These are phyloP conservation scores for Schizochytrium sp. DNA, from an alignment of 108 stramenopile species.

Conservation along the genomic window DNA sequence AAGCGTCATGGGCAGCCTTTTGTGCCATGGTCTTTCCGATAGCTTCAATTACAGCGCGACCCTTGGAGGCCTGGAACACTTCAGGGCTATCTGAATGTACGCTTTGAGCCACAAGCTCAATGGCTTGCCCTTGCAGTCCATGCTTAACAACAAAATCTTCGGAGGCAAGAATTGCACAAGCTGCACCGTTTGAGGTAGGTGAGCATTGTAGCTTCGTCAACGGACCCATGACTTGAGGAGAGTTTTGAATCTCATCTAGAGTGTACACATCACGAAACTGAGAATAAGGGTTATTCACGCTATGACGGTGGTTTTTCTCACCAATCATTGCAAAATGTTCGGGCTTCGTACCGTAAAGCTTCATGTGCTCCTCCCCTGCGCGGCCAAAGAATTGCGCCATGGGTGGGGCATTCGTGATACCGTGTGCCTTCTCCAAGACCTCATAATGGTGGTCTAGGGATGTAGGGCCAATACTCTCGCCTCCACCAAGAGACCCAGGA, in stretches of 20 bases:
- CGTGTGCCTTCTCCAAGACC: not conserved
- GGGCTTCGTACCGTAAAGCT: slow-evolving; percentile 36
- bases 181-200: slow-evolving; percentile 32
- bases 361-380: slow-evolving; percentile 39
- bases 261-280: slow-evolving; percentile 12
- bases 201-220: not conserved
- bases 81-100: slow-evolving; percentile 49
- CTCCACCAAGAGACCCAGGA: not conserved
- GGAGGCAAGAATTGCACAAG: slow-evolving; percentile 3
- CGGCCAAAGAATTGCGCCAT: slow-evolving; percentile 6
- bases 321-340: slow-evolving; percentile 57
- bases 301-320: slow-evolving; percentile 48
- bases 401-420: slow-evolving; percentile 18
- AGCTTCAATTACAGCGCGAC: not conserved
- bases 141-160: slow-evolving; percentile 44
- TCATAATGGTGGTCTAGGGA: not conserved
- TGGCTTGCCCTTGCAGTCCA: slow-evolving; percentile 21
- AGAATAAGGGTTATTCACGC: slow-evolving; percentile 21
- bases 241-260: not conserved
- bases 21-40: slow-evolving; percentile 11
- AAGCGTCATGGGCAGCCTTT: slow-evolving; percentile 20
- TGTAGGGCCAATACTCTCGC: slow-evolving; percentile 16
- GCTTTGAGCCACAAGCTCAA: slow-evolving; percentile 50
- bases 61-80: slow-evolving; percentile 27
- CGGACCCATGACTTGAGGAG: not conserved